Conservation (phyloP, 2,329 filamentous ascomycete species). For the Calonectria ilicicola region DNA sequence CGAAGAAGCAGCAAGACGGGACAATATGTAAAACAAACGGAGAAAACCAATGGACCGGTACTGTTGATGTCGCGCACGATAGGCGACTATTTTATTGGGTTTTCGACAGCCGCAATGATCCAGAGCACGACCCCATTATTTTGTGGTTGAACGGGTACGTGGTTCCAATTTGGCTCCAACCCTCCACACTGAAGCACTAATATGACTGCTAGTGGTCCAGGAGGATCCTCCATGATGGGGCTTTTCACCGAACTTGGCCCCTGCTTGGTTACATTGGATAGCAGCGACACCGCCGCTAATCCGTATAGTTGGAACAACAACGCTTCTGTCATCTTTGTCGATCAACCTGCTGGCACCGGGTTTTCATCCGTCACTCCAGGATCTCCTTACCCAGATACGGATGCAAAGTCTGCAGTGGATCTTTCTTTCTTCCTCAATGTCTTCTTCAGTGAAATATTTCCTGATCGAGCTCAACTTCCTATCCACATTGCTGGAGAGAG, state of each 20-base stretch:
- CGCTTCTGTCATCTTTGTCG: neutral
- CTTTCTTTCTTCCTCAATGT: neutral
- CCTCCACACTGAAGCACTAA: neutral
- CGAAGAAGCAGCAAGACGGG: neutral
- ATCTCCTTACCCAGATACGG: neutral
- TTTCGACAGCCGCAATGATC: neutral
- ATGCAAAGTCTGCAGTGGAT: neutral
- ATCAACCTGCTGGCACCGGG: neutral
- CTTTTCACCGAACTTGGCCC: neutral
- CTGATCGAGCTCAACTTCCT: neutral
- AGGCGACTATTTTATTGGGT: neutral
- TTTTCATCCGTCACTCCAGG: neutral
- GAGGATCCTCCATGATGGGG: conserved; percentile 1
- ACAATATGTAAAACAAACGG: neutral
- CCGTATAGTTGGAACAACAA: conserved; percentile 1
- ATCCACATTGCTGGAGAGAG: neutral
- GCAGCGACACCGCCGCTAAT: neutral
- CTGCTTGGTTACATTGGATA: neutral
- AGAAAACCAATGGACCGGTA: neutral
- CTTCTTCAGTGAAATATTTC: neutral
- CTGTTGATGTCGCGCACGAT: neutral
- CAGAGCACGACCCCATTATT: neutral
- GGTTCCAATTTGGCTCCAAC: neutral
- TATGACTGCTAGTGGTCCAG: neutral
- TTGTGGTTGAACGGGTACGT: neutral